Percentiles rank a stretch among this genome's conserved stretches.
Conservation (phyloP, 495 filamentous ascomycete species). For the Aspergillus campestris region DNA sequence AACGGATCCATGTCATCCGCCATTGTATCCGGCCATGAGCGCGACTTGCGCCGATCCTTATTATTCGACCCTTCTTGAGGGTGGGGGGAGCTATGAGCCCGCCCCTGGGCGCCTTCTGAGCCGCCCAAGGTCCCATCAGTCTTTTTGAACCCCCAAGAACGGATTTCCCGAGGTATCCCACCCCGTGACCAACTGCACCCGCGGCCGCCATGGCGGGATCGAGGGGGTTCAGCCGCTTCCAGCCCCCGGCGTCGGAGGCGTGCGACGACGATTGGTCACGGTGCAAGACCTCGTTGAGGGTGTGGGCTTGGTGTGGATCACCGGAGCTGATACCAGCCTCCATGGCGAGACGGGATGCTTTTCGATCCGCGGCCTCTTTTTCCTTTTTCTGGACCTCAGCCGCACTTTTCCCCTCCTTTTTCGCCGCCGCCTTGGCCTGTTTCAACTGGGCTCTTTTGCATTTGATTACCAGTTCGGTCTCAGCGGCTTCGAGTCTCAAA, state of each 20-base stretch:
- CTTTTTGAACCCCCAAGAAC: conserved; percentile 45
- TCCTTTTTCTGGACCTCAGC: conserved; percentile 43
- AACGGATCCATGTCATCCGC: no score
- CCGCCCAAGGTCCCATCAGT: conserved; percentile 42
- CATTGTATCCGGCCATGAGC: no score
- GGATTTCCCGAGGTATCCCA: conserved; percentile 50
- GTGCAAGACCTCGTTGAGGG: conserved; percentile 55
- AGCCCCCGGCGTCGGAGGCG: conserved; percentile 19
- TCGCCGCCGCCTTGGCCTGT: conserved; percentile 53
- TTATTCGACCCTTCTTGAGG: no score
- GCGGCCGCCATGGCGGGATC: conserved; percentile 36
- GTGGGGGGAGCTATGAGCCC: no score
- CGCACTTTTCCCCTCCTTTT: conserved; percentile 46
- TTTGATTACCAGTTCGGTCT: conserved; percentile 71
- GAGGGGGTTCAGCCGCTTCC: conserved; percentile 18
- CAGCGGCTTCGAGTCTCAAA: conserved; percentile 64
- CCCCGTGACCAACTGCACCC: conserved; percentile 49
- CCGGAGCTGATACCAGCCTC: conserved; percentile 72
- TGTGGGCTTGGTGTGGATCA: conserved; percentile 72
- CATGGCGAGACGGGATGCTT: conserved; percentile 54
- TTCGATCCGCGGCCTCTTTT: conserved; percentile 38
- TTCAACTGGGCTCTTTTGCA: conserved; percentile 72
- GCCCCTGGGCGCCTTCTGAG: conserved; percentile 42
- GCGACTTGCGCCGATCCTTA: no score
- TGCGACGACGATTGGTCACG: conserved; percentile 6